Evolutionary conservation across 192 early-diverging fungal genomes (phyloP).

Genomic region (Podila clonocystis): DNA sequence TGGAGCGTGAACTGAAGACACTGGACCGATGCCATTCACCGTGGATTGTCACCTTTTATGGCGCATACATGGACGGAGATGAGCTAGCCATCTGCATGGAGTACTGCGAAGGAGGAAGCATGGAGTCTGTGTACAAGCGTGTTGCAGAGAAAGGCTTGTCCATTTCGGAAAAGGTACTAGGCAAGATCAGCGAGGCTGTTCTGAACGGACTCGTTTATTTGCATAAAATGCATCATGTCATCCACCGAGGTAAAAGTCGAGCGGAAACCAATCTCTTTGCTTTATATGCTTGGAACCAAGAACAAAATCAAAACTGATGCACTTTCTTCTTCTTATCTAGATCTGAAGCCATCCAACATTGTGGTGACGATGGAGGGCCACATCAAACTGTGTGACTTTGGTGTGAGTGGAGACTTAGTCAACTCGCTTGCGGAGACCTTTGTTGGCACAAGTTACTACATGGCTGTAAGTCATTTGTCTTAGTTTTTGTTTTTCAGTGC

Average conservation of each 20-base stretch:
- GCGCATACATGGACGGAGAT: constrained; percentile 87
- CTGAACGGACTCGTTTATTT: constrained; percentile 94
- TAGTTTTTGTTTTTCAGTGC: background rate
- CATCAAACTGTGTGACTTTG: constrained; percentile 98
- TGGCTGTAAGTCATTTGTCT: constrained; percentile 76
- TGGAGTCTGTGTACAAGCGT: constrained; percentile 92
- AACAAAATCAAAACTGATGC: background rate
- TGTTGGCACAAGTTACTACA: constrained; percentile 96
- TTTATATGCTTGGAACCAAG: background rate
- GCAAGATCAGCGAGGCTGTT: constrained; percentile 90
- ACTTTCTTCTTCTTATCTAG: constrained; percentile 49
- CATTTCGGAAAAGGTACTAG: constrained; percentile 90
- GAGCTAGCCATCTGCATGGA: constrained; percentile 97
- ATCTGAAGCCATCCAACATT: constrained; percentile 99
- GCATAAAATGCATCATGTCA: constrained; percentile 81
- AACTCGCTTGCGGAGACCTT: constrained; percentile 94
- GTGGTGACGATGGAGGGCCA: constrained; percentile 89
- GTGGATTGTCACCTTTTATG: constrained; percentile 95
- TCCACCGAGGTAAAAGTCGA: constrained; percentile 84
- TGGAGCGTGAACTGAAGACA: constrained; percentile 91
- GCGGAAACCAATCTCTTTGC: background rate
- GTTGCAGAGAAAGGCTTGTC: constrained; percentile 72
- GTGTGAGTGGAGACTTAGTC: constrained; percentile 91
- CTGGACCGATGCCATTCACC: constrained; percentile 90
- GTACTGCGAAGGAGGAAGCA: constrained; percentile 93